Conservation (phyloP, 2,329 filamentous ascomycete genomes). For the Scytalidium lignicola region DNA sequence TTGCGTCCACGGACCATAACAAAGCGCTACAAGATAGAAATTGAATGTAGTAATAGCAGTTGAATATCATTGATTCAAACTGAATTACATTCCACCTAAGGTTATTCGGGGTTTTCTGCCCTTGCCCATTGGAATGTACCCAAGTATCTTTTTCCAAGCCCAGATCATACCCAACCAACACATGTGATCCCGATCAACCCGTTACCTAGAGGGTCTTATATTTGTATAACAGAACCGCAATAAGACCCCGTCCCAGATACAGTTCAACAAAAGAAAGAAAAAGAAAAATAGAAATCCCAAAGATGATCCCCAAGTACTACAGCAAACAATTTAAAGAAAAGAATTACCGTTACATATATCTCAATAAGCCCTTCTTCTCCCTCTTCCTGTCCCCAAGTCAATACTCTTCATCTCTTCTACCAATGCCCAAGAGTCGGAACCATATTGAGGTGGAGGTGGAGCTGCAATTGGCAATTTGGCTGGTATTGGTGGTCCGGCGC, state of each 20-base stretch:
- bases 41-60: no score
- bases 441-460: conserved; percentile 25
- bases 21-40: no score
- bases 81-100: not conserved
- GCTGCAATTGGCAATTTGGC: conserved; percentile 61
- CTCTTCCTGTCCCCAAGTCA: conserved; percentile 56
- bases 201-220: not conserved
- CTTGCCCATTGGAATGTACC: not conserved
- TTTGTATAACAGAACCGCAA: not conserved
- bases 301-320: no score
- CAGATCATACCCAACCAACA: not conserved
- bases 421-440: conserved; percentile 49
- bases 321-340: conserved; percentile 1
- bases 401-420: conserved; percentile 67
- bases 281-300: not conserved
- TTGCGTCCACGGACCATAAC: no score
- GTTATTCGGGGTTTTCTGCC: not conserved
- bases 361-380: conserved; percentile 22
- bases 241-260: not conserved
- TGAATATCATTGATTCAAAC: not conserved
- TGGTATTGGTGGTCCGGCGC: conserved; percentile 50
- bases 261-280: not conserved
- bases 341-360: not conserved
- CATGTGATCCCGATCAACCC: not conserved
- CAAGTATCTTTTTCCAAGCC: not conserved